phyloP scores from a whole-genome alignment of 768 basidiomycete species.

The Psilocybe azurescens region DNA sequence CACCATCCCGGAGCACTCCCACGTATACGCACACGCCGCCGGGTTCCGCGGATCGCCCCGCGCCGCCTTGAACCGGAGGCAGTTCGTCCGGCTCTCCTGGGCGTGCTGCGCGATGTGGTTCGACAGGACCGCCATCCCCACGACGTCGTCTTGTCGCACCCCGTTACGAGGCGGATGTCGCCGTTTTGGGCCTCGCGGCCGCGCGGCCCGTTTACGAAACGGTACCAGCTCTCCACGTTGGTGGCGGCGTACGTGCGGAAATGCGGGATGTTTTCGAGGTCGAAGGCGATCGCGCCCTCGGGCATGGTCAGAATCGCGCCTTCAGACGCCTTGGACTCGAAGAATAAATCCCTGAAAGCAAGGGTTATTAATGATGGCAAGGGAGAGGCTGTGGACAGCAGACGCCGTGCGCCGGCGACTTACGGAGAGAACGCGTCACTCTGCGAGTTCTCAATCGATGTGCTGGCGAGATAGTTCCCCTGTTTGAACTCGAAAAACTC shows the following conservation, averaged over 20 bases:
- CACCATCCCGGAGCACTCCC: slow-evolving; percentile 1
- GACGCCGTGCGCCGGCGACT: neutral
- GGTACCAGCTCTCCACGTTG: slow-evolving; percentile 20
- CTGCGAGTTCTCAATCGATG: neutral
- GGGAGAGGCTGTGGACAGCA: too few species aligned
- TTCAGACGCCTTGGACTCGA: slow-evolving; percentile 11
- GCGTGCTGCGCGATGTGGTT: neutral
- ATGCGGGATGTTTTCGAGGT: slow-evolving; percentile 11
- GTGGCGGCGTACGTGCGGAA: slow-evolving; percentile 11
- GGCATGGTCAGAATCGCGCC: slow-evolving; percentile 21
- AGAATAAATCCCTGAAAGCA: slow-evolving; percentile 6
- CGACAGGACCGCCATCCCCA: slow-evolving; percentile 26
- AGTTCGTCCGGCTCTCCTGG: neutral
- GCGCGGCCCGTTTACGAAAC: slow-evolving; percentile 17
- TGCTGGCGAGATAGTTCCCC: slow-evolving; percentile 7
- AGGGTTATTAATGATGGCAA: neutral
- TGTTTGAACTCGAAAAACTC: slow-evolving; percentile 2
- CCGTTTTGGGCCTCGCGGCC: slow-evolving; percentile 26
- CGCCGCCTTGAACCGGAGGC: neutral
- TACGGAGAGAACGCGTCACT: neutral
- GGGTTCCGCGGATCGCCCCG: neutral
- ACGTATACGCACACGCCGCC: neutral
- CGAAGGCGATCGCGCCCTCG: slow-evolving; percentile 18
- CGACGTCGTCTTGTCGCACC: slow-evolving; percentile 26
- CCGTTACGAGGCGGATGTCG: slow-evolving; percentile 30